phyloP scores from a whole-genome alignment of 2,329 filamentous ascomycete species.

The Metarhizium brunneum region DNA sequence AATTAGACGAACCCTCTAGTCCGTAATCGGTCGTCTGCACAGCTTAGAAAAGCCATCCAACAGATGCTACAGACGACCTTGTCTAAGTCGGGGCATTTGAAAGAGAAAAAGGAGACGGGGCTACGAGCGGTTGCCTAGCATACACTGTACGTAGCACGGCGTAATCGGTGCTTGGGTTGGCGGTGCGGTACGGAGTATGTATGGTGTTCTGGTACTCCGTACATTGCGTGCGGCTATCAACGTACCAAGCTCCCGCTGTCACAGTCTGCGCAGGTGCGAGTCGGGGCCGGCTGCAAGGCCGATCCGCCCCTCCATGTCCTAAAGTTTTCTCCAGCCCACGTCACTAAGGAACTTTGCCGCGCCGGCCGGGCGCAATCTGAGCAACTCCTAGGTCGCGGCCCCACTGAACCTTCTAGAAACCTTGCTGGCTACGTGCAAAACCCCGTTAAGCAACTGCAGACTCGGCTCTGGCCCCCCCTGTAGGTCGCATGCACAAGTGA shows the following conservation, averaged over 20 bases:
- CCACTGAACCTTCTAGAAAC: conserved; percentile 39
- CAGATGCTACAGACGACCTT: too few species aligned
- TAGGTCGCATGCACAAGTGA: conserved; percentile 1
- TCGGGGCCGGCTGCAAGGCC: not conserved
- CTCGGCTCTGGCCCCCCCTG: not conserved
- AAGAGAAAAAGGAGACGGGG: too few species aligned
- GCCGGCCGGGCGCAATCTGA: not conserved
- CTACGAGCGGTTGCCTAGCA: too few species aligned
- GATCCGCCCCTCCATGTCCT: not conserved
- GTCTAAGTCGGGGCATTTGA: too few species aligned
- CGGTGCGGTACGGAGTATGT: too few species aligned
- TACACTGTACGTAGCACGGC: too few species aligned
- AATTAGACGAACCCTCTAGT: not conserved
- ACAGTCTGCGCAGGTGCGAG: not conserved
- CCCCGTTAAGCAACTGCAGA: conserved; percentile 13
- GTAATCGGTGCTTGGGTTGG: too few species aligned
- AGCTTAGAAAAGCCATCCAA: too few species aligned
- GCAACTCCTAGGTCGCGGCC: conserved; percentile 6
- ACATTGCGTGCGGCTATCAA: too few species aligned
- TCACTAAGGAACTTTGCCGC: conserved; percentile 1
- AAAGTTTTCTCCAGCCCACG: not conserved
- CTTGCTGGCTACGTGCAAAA: conserved; percentile 23
- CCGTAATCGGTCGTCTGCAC: too few species aligned
- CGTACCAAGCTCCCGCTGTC: not conserved
- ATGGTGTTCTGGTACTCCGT: too few species aligned